Evolutionary conservation across 768 basidiomycete genomes (phyloP), one percentile per base, ranked within the genome.

Genomic region (Boletus insuetus): DNA sequence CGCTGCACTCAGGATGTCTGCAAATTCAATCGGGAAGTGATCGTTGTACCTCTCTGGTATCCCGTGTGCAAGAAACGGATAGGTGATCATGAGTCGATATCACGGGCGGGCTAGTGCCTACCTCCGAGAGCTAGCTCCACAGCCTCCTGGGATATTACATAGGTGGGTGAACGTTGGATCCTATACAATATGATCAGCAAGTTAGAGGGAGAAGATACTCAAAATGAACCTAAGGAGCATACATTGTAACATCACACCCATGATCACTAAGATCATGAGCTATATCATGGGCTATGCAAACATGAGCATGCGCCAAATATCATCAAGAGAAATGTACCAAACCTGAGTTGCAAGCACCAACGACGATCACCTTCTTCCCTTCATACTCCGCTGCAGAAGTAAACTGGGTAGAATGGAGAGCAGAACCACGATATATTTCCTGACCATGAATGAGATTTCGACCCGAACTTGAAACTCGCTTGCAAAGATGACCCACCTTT

Each of bases 301-400:
- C 10, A 3, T 57, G 38, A 59, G 24, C 29, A 13, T 19, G n/a
- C 11, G 19, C 14, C 14, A 24, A 29, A 54, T 49, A 31, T 26
- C 26, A 34, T 64, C n/a, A 35, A 51, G 22, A 42, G 12, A 8
- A 17, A 37, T 41, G 29, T 11, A 22, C 39, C 49, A 24, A 49
- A 81, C 80, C 81, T 39, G 85, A 85, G 44, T 80, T 86, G 46
- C 81, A 79, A 14, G 86, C 79, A 6, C 87, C 86, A 9, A 89
- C 73, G 8, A 89, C 75, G 6, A 87, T 74, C 4, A 78, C 85
- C 60, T 82, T 86, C 74, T 87, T 87, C 11, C 84, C 84, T 12
- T 60, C 54, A 61, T 80, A 77, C 8, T 77, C 79, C 1, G 64
- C 49, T 0, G 78, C 80, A 14, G 71, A 72, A 16, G 71, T 79